phyloP scores from a whole-genome alignment of 164 flowering plant species.

The Hamamelis virginiana region DNA sequence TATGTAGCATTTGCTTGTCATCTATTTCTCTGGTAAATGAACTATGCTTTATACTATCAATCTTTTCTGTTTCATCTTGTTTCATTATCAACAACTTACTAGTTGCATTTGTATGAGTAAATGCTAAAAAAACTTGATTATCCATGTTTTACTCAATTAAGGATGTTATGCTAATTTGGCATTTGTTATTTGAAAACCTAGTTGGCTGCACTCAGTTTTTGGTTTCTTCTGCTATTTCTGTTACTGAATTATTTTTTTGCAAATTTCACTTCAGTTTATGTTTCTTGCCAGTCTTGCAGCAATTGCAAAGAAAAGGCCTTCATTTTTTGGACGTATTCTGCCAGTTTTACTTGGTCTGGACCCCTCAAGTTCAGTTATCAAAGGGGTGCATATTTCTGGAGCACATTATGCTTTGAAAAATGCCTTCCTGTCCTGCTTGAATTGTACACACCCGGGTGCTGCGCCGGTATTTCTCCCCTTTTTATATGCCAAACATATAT shows the following conservation, averaged over 20 bases:
- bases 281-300: constrained; percentile 66
- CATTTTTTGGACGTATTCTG: constrained; percentile 90
- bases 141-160: too few relatives aligned
- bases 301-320: constrained; percentile 86
- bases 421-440: constrained; percentile 75
- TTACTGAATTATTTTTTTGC: neutral
- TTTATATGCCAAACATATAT: neutral
- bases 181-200: too few relatives aligned
- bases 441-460: constrained; percentile 86
- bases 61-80: neutral
- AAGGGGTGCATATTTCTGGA: constrained; percentile 60
- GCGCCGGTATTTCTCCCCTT: constrained; percentile 62
- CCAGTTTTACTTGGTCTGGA: constrained; percentile 91
- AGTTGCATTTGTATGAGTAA: too few relatives aligned
- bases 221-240: neutral
- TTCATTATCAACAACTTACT: neutral
- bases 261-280: constrained; percentile 1
- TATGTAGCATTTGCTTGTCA: constrained; percentile 21
- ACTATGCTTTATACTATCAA: neutral
- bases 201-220: neutral
- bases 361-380: constrained; percentile 55
- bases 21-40: neutral
- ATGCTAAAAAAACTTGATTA: too few relatives aligned
- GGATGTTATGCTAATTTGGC: too few relatives aligned
- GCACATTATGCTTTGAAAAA: constrained; percentile 66